Percentiles rank a stretch among this genome's conserved stretches.
phyloP scores from a whole-genome alignment of 2,329 filamentous ascomycete genomes.

The Periconia digitata region DNA sequence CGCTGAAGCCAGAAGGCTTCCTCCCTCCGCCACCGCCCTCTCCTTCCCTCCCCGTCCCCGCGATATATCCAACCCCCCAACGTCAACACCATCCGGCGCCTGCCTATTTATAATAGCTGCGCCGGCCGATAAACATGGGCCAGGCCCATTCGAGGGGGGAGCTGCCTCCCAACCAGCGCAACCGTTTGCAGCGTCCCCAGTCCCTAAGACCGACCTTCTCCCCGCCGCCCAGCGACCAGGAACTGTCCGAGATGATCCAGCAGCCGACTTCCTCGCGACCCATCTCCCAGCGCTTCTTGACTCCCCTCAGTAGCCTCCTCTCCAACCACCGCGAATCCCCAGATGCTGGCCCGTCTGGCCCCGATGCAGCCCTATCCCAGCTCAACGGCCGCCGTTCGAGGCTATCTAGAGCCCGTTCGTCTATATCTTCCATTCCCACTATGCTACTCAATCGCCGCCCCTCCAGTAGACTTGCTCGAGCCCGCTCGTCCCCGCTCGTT shows the following conservation, averaged over 20 bases:
- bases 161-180: slow-evolving; percentile 27
- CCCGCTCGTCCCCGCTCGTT: slow-evolving; percentile 13
- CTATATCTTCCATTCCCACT: slow-evolving; percentile 37
- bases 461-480: slow-evolving; percentile 17
- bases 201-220: slow-evolving; percentile 4
- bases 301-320: slow-evolving; percentile 33
- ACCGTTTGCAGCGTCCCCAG: slow-evolving; percentile 16
- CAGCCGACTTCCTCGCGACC: slow-evolving; percentile 19
- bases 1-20: too few relatives aligned
- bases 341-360: slow-evolving; percentile 34
- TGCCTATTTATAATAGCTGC: slow-evolving; percentile 27
- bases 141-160: slow-evolving; percentile 39
- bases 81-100: slow-evolving; percentile 11
- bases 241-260: slow-evolving; percentile 26
- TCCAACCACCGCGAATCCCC: slow-evolving; percentile 26
- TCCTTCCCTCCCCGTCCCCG: slow-evolving; percentile 1
- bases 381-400: slow-evolving; percentile 31
- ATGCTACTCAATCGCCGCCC: slow-evolving; percentile 36
- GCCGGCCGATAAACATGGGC: slow-evolving; percentile 39
- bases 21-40: slow-evolving; percentile 11
- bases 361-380: slow-evolving; percentile 10
- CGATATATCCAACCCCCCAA: too few relatives aligned
- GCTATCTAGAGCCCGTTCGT: slow-evolving; percentile 39
- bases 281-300: slow-evolving; percentile 26
- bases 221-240: slow-evolving; percentile 15